Conservation (phyloP, 345 rosid genomes). For the Kernera saxatilis region DNA sequence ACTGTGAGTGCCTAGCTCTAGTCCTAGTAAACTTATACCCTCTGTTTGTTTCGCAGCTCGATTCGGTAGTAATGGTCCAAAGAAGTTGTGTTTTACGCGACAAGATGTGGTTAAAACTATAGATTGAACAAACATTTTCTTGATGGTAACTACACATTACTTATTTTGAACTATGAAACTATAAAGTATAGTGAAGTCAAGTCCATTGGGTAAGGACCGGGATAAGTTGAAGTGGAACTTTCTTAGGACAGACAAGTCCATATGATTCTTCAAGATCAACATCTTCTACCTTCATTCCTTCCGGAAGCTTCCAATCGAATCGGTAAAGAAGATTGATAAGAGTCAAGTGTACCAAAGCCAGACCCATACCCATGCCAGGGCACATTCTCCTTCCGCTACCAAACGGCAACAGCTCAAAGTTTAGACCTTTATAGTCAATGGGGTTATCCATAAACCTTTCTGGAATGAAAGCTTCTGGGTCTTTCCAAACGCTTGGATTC, state of each 20-base stretch:
- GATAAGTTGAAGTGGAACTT: constrained; percentile 36
- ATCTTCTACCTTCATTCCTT: constrained; percentile 35
- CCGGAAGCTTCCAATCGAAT: constrained; percentile 47
- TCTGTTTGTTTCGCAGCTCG: background rate
- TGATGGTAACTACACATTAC: constrained; percentile 10
- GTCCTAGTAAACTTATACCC: background rate
- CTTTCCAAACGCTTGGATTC: constrained; percentile 20
- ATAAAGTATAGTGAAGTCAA: background rate
- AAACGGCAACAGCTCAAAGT: constrained; percentile 50
- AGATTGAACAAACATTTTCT: constrained; percentile 2
- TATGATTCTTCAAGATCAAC: constrained; percentile 42
- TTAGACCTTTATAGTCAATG: constrained; percentile 44
- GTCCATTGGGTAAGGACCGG: constrained; percentile 15
- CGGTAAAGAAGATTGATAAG: constrained; percentile 41
- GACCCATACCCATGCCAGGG: constrained; percentile 44
- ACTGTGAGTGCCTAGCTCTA: constrained; percentile 40
- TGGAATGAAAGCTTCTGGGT: constrained; percentile 9
- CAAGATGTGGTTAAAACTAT: background rate
- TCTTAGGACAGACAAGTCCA: constrained; percentile 44
- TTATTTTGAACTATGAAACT: background rate
- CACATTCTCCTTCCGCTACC: constrained; percentile 58
- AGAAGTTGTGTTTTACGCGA: constrained; percentile 14
- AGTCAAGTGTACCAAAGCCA: constrained; percentile 33
- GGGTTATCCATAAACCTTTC: constrained; percentile 22
- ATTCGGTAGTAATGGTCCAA: constrained; percentile 1